phyloP scores from a whole-genome alignment of 2,329 filamentous ascomycete species.

The Orbilia ellipsospora region DNA sequence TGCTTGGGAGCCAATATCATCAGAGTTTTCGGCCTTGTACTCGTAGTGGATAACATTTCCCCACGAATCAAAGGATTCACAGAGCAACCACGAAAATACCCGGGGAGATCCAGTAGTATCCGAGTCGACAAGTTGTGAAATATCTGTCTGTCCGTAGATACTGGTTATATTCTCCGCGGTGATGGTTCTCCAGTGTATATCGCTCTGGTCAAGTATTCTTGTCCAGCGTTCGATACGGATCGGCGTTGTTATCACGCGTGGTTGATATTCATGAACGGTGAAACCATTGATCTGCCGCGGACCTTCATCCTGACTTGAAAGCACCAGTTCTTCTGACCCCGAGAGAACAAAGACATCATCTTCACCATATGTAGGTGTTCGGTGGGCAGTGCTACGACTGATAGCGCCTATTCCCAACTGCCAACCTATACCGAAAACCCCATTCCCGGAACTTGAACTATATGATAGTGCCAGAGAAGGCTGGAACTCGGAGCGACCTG shows the following conservation, averaged over 20 bases:
- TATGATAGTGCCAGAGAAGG: conserved; percentile 55
- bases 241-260: background rate
- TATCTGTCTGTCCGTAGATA: conserved; percentile 27
- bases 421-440: conserved; percentile 60
- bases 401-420: background rate
- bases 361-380: conserved; percentile 54
- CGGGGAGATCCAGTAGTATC: background rate
- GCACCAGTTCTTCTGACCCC: conserved; percentile 3
- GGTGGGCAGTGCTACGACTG: conserved; percentile 56
- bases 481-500: conserved; percentile 9
- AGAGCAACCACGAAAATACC: conserved; percentile 58
- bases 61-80: conserved; percentile 37
- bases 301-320: background rate
- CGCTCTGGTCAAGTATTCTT: background rate
- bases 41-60: conserved; percentile 57
- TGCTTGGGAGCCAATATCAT: too few species aligned
- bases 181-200: conserved; percentile 55
- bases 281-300: background rate
- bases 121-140: conserved; percentile 17
- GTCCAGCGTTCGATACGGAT: background rate
- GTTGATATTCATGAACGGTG: background rate
- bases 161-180: conserved; percentile 44
- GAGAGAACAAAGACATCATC: conserved; percentile 17
- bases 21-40: conserved; percentile 58
- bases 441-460: conserved; percentile 58